Base-by-base conservation (phyloP, 139 green algal genomes). In the Tetratostichococcus sp. region DNA sequence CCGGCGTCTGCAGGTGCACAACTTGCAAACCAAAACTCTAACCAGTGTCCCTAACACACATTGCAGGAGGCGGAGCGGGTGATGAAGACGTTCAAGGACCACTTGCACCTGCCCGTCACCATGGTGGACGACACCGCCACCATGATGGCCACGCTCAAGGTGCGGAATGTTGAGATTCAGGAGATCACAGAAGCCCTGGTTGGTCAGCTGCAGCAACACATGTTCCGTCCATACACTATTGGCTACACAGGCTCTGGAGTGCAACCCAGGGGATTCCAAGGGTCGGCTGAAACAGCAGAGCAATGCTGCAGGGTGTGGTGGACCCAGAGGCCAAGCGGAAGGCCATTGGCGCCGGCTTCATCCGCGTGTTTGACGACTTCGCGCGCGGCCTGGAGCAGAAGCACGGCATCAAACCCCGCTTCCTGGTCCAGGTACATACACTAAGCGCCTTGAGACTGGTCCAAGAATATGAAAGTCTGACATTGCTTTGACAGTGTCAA, bases 261-360 rank as follows among this genome's bases (percentile, higher is more conserved):
- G 39, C 39, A 6, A 50, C 39, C 6, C 39, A 50, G 39, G 6
- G 39, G 8, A 6, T 50, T 6, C 39, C 6, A 6, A 6, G 6
- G 39, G 39, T 50, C 39, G 11, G 6, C 6, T 50, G 39, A 11
- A 21, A 50, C 39, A 50, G 39, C 39, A 21, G 39, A 50, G 39
- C 11, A 6, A 21, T 6, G 35, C 81, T 92, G n/a, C 77, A 79
- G 71, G 96, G 96, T 16, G 71, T 98, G 43, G 91, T 78, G 2
- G 96, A 99, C 76, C 96, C 96, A 4, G 96, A 99, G 87, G 84
- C 73, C 34, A 99, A 99, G 89, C 86, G 96, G 32, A 99, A 99
- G 80, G 90, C 90, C 71, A 99, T 99, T 35, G 96, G 96, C 4
- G 89, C 83, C 0, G 91, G 94, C 78, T 99, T 99, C 86, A 98